Evolutionary conservation across 257 asterid genomes (phyloP).

Genomic region (Lycium ferocissimum): DNA sequence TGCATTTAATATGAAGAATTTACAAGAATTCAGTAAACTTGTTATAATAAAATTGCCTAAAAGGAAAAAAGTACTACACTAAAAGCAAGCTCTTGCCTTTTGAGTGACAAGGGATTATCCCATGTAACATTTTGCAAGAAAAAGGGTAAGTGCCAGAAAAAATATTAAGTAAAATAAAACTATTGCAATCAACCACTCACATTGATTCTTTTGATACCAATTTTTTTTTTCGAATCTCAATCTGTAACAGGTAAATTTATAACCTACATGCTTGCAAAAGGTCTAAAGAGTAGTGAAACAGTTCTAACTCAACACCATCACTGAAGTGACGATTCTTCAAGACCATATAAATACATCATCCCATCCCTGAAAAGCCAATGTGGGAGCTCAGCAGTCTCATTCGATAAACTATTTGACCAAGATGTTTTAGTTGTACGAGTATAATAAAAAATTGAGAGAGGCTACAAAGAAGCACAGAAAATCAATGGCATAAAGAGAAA

Average conservation of each 20-base stretch:
- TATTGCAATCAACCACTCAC: background rate
- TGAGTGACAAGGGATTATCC: conserved; percentile 1
- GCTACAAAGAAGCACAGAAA: conserved; percentile 1
- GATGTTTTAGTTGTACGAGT: background rate
- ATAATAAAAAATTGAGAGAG: background rate
- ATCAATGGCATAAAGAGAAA: background rate
- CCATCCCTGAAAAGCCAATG: no score
- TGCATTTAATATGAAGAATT: conserved; percentile 49
- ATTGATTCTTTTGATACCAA: background rate
- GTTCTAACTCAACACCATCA: background rate
- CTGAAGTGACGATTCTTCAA: background rate
- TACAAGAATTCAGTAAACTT: background rate
- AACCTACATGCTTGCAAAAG: background rate
- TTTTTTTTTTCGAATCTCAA: background rate
- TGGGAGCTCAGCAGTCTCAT: no score
- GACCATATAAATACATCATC: no score
- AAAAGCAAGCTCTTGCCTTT: background rate
- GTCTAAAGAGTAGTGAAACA: background rate
- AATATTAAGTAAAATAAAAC: background rate
- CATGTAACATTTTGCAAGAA: background rate
- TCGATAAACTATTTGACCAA: conserved; percentile 23
- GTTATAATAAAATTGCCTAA: background rate
- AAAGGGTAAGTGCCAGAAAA: background rate
- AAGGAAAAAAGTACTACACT: background rate
- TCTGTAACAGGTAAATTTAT: background rate